Base-by-base conservation (phyloP, 495 filamentous ascomycete genomes). In the Hypoxylon perforatum region DNA sequence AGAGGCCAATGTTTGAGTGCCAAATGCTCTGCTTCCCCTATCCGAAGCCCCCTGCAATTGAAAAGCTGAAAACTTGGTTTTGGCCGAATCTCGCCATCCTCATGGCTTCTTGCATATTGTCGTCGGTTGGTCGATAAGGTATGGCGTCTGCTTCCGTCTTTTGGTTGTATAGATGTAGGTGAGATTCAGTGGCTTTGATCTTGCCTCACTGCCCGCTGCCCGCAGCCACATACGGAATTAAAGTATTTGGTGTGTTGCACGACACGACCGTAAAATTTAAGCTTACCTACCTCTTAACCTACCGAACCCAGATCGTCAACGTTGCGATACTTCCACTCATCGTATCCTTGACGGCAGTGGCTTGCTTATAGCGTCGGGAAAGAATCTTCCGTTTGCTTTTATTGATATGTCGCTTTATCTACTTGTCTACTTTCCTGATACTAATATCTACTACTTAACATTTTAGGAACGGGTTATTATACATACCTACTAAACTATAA, bases 61-160 rank as follows among this genome's bases (percentile, higher is more conserved):
- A 33, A 49, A 11, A 18, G 15, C 23, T 39, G 6, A 25, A 18
- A 25, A 47, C 38, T 28, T 28, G 25, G 22, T 9, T 17, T 23
- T 22, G 41, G 25, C 17, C 49, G 14, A 57, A 49, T 46, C 11
- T 68, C 58, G 48, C 58, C 58, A 63, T 68, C 7, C 15, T 45
- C 8, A 59, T 63, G 59, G 53, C 58, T 62, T 53, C n/a, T 59
- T 55, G 35, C 42, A 15, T 8, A 48, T 47, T 42, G 21, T 12
- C 21, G 41, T 30, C 33, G 19, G 30, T 15, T 28, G 12, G 42
- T 14, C 36, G 36, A 39, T 3, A 14, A 14, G 10, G 10, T 8
- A 39, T 39, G 42, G 21, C 48, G 30, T 25, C 39, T 60, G 38
- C 19, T 53, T 12, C 23, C 54, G 18, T 21, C 39, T 4, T 42